Evolutionary conservation across 257 asterid species (phyloP).

Genomic region (Datura wrightii): DNA sequence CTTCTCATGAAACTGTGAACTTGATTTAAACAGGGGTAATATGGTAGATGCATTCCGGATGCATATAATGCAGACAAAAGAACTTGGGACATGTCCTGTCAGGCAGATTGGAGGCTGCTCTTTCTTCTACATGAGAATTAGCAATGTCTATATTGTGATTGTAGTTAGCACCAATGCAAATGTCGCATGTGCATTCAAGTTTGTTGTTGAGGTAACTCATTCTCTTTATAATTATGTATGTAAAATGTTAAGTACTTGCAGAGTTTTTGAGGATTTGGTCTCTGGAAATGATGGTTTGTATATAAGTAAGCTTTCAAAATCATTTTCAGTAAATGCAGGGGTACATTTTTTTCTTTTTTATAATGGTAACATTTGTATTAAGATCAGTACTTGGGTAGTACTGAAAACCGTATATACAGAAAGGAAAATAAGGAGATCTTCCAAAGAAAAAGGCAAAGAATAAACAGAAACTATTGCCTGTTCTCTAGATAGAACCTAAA

Average conservation of each 20-base stretch:
- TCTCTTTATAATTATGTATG: constrained; percentile 27
- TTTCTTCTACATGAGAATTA: constrained; percentile 96
- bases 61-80: constrained; percentile 99
- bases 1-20: background rate
- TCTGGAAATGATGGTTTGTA: background rate
- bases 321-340: background rate
- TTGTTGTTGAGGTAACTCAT: constrained; percentile 91
- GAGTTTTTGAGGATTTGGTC: constrained; percentile 4
- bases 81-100: constrained; percentile 98
- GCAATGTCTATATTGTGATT: constrained; percentile 96
- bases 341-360: background rate
- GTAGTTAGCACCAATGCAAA: constrained; percentile 99
- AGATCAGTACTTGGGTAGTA: no score
- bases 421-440: no score
- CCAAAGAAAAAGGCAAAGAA: no score
- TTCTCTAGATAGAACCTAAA: no score
- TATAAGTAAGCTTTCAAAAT: background rate
- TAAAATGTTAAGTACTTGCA: background rate
- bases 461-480: no score
- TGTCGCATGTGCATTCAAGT: constrained; percentile 98
- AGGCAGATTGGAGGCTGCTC: constrained; percentile 99
- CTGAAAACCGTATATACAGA: no score
- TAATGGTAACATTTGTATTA: no score
- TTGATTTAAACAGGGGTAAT: constrained; percentile 73
- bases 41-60: constrained; percentile 99